Evolutionary conservation across 495 filamentous ascomycete genomes (phyloP).

Genomic region (Podospora didyma): DNA sequence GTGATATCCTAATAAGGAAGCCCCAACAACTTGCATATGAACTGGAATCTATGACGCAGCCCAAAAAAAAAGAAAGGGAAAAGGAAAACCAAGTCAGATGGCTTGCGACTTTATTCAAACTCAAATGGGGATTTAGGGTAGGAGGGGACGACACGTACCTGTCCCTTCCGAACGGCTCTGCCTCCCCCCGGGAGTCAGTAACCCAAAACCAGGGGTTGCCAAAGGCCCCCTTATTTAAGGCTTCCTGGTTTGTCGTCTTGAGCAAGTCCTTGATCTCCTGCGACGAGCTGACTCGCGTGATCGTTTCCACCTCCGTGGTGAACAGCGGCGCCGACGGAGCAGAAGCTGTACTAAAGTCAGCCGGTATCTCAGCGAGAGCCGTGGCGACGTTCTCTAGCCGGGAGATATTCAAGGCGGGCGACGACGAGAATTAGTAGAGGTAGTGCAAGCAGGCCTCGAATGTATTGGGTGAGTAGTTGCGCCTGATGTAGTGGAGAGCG

Average conservation of each 20-base stretch:
- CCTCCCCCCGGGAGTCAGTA: conserved; percentile 50
- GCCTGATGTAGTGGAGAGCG: conserved; percentile 61
- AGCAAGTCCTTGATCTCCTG: conserved; percentile 57
- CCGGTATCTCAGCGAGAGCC: conserved; percentile 24
- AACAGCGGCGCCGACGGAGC: conserved; percentile 19
- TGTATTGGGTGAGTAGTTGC: conserved; percentile 30
- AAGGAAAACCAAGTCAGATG: too few species aligned
- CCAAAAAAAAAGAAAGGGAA: conserved; percentile 16
- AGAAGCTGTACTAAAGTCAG: conserved; percentile 6
- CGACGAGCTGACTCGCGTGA: conserved; percentile 45
- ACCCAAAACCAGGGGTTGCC: conserved; percentile 75
- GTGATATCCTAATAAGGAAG: conserved; percentile 34
- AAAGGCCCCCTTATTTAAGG: conserved; percentile 62
- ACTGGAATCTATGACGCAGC: conserved; percentile 25
- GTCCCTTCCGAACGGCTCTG: conserved; percentile 73
- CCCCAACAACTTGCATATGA: conserved; percentile 38
- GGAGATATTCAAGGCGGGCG: conserved; percentile 31
- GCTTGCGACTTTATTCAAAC: too few species aligned
- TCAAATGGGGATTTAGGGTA: background rate
- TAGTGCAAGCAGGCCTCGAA: conserved; percentile 28
- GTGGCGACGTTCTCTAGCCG: conserved; percentile 15
- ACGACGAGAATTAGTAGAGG: conserved; percentile 38
- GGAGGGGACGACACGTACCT: conserved; percentile 38
- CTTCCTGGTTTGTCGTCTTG: conserved; percentile 53
- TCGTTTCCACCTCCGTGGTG: conserved; percentile 34